Conservation (phyloP, 1,284 basidiomycete genomes). For the Coniophora puteana region DNA sequence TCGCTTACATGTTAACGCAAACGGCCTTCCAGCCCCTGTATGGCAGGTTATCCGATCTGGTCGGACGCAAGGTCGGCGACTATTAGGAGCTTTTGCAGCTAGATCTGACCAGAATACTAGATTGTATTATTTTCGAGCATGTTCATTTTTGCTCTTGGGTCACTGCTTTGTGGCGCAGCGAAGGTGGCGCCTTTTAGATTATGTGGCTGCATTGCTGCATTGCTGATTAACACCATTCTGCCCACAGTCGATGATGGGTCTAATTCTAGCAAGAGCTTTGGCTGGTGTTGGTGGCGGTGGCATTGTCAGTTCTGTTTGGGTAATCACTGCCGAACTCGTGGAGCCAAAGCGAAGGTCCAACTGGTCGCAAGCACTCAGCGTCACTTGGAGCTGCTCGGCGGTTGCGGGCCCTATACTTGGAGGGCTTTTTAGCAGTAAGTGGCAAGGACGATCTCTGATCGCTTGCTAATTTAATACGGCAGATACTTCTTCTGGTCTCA, state of each 20-base stretch:
- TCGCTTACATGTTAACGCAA: conserved; percentile 78
- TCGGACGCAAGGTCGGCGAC: conserved; percentile 63
- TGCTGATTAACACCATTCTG: conserved; percentile 15
- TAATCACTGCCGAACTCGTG: conserved; percentile 77
- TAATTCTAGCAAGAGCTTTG: conserved; percentile 51
- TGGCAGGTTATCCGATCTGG: conserved; percentile 70
- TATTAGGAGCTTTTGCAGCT: conserved; percentile 5
- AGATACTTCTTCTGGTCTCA: conserved; percentile 30
- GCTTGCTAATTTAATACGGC: conserved; percentile 13
- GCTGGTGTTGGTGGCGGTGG: conserved; percentile 78
- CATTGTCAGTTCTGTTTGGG: conserved; percentile 79
- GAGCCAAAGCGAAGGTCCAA: conserved; percentile 62
- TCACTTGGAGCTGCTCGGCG: conserved; percentile 81
- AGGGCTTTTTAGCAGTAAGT: conserved; percentile 72
- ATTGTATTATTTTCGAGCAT: conserved; percentile 66
- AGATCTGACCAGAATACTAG: conserved; percentile 33
- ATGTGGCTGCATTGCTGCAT: conserved; percentile 7
- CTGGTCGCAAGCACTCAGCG: conserved; percentile 78
- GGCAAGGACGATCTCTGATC: conserved; percentile 7
- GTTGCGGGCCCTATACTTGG: conserved; percentile 75
- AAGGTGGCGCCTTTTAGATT: conserved; percentile 38
- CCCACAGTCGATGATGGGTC: conserved; percentile 54
- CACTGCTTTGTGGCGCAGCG: conserved; percentile 67
- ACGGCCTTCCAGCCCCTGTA: conserved; percentile 80
- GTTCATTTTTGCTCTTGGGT: conserved; percentile 64